These are phyloP conservation scores for Bathelium albidoporum DNA, from an alignment of 495 filamentous ascomycete species.

Conservation along the genomic window DNA sequence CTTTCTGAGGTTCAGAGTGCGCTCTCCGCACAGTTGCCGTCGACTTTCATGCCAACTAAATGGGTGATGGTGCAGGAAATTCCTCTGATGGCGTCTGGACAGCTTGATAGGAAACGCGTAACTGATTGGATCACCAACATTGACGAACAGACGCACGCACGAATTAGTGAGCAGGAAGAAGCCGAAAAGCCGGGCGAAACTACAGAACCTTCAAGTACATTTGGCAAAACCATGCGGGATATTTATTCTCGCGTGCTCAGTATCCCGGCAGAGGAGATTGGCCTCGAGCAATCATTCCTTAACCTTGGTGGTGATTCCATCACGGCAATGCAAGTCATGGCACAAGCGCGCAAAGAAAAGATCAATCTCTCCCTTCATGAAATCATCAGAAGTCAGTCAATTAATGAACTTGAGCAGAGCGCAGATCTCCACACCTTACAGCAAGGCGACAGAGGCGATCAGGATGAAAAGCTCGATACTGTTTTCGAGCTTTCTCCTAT, in stretches of 20 bases:
- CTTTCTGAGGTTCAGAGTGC: background rate
- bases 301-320: constrained; percentile 1
- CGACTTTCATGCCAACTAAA: background rate
- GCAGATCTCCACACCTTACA: background rate
- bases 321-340: constrained; percentile 20
- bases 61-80: background rate
- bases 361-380: constrained; percentile 18
- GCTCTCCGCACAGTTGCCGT: background rate
- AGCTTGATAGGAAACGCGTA: background rate
- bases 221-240: background rate
- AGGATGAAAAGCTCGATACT: constrained; percentile 8
- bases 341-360: constrained; percentile 13
- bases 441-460: constrained; percentile 8
- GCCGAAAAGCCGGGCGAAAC: background rate
- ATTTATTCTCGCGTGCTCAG: background rate
- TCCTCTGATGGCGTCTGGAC: background rate
- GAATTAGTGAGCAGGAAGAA: background rate
- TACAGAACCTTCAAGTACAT: background rate
- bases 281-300: constrained; percentile 14
- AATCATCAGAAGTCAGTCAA: constrained; percentile 18
- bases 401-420: constrained; percentile 14
- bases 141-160: background rate
- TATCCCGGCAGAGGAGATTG: background rate
- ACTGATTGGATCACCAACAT: background rate
- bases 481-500: constrained; percentile 21